Percentiles rank a stretch among this genome's conserved stretches.
Evolutionary conservation across 2,329 filamentous ascomycete species (phyloP).

Genomic region (Didymella arachidicola): DNA sequence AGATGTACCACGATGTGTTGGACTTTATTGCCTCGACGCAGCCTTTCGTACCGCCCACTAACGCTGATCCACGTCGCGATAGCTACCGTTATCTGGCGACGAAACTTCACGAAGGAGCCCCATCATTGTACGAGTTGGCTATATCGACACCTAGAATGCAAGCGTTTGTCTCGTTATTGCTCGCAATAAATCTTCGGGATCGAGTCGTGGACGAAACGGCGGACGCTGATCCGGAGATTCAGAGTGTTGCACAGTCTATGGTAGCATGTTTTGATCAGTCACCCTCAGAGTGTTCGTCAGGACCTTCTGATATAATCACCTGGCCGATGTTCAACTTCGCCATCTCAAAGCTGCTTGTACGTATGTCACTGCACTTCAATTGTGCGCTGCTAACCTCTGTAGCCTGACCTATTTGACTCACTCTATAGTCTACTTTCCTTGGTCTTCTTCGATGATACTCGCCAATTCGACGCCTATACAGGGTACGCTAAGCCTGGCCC

Average conservation of each 20-base stretch:
- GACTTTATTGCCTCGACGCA: background rate
- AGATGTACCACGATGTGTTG: constrained; percentile 7
- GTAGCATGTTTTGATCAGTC: background rate
- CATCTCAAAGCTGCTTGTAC: background rate
- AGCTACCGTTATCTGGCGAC: background rate
- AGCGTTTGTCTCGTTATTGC: background rate
- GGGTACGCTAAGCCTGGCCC: constrained; percentile 1
- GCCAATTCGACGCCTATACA: background rate
- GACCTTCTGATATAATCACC: background rate
- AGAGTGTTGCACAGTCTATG: background rate
- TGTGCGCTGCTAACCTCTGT: background rate
- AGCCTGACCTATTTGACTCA: constrained; percentile 8
- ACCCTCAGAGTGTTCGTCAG: background rate
- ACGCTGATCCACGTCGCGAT: background rate
- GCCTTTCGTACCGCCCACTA: background rate
- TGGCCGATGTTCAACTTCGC: constrained; percentile 5
- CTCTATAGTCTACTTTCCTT: background rate
- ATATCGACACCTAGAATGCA: background rate
- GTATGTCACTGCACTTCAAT: background rate
- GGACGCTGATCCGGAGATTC: background rate
- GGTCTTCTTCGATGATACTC: constrained; percentile 2
- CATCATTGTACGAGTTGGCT: background rate
- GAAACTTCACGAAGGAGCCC: background rate
- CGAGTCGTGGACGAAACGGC: background rate
- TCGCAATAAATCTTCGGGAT: background rate